These are phyloP conservation scores for Flueggea neowawraea DNA, from an alignment of 441 rosid species.

Conservation along the genomic window DNA sequence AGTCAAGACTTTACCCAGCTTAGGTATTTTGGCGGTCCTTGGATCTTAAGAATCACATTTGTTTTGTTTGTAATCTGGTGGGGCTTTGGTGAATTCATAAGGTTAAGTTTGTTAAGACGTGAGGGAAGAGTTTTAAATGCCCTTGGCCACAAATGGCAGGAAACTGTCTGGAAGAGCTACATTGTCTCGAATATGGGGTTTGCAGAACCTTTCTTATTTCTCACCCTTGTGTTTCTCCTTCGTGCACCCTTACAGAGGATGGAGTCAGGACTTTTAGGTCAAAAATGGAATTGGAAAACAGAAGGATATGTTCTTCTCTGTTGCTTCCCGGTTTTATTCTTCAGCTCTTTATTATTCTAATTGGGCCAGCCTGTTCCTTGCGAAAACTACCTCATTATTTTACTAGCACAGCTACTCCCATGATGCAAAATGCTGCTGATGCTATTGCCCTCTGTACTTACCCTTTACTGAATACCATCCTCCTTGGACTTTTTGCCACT, in stretches of 20 bases:
- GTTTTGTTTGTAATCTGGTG: slow-evolving; percentile 82
- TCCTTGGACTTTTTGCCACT: slow-evolving; percentile 70
- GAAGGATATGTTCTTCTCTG: slow-evolving; percentile 56
- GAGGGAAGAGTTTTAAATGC: slow-evolving; percentile 51
- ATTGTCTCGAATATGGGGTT: slow-evolving; percentile 92
- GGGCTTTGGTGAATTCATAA: slow-evolving; percentile 77
- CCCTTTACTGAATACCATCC: slow-evolving; percentile 84
- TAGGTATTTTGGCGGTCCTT: slow-evolving; percentile 81
- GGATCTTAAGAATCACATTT: slow-evolving; percentile 81
- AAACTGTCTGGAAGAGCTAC: slow-evolving; percentile 82
- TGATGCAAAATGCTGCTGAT: slow-evolving; percentile 25
- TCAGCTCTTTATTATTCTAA: slow-evolving; percentile 68
- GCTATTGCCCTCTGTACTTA: slow-evolving; percentile 69
- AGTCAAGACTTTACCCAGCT: slow-evolving; percentile 49
- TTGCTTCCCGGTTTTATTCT: slow-evolving; percentile 78
- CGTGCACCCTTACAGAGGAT: slow-evolving; percentile 86
- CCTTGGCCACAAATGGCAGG: slow-evolving; percentile 79
- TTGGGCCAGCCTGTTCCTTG: slow-evolving; percentile 48
- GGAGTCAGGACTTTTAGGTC: slow-evolving; percentile 67
- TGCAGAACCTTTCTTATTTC: slow-evolving; percentile 95
- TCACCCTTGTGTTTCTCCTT: slow-evolving; percentile 79
- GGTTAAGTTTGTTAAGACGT: slow-evolving; percentile 70
- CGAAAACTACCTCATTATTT: slow-evolving; percentile 57
- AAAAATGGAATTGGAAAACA: slow-evolving; percentile 79
- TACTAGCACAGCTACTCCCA: slow-evolving; percentile 48